A percentile compares a stretch with the other conserved stretches of the same genome.
Evolutionary conservation across 2,329 filamentous ascomycete genomes (phyloP).

Genomic region (Rugonectria rugulosa): DNA sequence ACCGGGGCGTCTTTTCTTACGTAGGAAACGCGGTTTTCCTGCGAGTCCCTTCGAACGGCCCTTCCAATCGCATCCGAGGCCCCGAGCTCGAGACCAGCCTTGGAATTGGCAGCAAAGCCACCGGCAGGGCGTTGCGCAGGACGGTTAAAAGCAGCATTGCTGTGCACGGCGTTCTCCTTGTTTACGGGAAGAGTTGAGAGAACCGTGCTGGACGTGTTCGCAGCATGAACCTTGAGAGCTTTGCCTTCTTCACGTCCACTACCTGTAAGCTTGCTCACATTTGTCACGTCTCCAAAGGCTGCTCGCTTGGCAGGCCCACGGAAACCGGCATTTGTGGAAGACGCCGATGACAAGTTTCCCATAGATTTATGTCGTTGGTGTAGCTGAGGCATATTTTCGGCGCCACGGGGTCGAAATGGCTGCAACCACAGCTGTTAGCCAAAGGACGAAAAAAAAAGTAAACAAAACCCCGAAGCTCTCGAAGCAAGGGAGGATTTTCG

Average conservation of each 20-base stretch:
- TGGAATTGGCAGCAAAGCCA: conserved; percentile 33
- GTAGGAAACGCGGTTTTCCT: conserved; percentile 25
- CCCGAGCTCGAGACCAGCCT: conserved; percentile 34
- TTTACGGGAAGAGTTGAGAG: conserved; percentile 40
- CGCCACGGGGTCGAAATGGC: conserved; percentile 57
- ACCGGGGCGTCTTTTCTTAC: conserved; percentile 30
- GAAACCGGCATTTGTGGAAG: conserved; percentile 40
- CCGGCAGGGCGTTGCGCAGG: conserved; percentile 44
- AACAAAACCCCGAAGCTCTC: conserved; percentile 20
- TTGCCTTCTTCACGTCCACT: conserved; percentile 46
- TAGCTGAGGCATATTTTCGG: conserved; percentile 58
- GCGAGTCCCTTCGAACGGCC: conserved; percentile 20
- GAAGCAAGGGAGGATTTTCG: conserved; percentile 26
- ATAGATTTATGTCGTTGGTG: conserved; percentile 87
- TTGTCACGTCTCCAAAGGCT: conserved; percentile 85
- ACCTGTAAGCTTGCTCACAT: conserved; percentile 57
- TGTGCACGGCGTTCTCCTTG: conserved; percentile 54
- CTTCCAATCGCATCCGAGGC: conserved; percentile 38
- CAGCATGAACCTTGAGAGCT: conserved; percentile 42
- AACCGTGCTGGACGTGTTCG: conserved; percentile 36
- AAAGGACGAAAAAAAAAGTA: conserved; percentile 9
- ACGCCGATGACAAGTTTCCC: conserved; percentile 57
- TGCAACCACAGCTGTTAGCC: conserved; percentile 36
- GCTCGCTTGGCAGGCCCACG: conserved; percentile 71
- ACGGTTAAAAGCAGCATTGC: conserved; percentile 48